Conservation (phyloP, 768 basidiomycete species). For the Chalciporus chontae region DNA sequence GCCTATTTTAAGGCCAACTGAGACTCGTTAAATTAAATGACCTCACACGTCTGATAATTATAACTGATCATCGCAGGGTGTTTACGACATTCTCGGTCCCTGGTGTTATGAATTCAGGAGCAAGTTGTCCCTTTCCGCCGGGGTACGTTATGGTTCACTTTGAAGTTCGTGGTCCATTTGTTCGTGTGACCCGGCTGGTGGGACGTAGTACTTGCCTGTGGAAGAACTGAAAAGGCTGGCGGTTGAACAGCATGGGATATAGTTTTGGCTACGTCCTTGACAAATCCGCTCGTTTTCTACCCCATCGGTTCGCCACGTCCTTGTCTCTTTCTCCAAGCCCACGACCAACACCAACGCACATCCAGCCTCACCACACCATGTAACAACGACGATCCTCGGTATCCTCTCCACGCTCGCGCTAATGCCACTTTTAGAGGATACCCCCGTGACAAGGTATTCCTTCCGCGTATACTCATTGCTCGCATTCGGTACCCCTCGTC, state of each 20-base stretch:
- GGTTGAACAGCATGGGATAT: conserved; percentile 9
- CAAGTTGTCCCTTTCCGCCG: conserved; percentile 3
- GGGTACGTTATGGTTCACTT: not conserved
- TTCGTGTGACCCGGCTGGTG: too few relatives aligned
- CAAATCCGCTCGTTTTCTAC: conserved; percentile 7
- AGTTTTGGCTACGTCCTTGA: conserved; percentile 8
- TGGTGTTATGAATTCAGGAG: conserved; percentile 10
- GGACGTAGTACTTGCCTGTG: too few relatives aligned
- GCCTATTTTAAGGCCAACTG: too few relatives aligned
- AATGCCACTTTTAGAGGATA: not conserved
- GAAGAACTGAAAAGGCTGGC: not conserved
- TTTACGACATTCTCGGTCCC: conserved; percentile 9
- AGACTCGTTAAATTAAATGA: too few relatives aligned
- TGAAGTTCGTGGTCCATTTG: too few relatives aligned
- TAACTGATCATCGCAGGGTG: not conserved
- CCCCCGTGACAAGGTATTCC: not conserved
- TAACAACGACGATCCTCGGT: not conserved
- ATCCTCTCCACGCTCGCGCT: not conserved
- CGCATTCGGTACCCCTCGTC: not conserved
- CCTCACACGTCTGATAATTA: too few relatives aligned
- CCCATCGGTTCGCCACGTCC: conserved; percentile 7
- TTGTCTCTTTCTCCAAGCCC: not conserved
- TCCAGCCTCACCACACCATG: not conserved
- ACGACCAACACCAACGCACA: too few relatives aligned
- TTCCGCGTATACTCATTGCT: not conserved